phyloP scores from a whole-genome alignment of 257 asterid genomes.

The Fraxinus anomala region DNA sequence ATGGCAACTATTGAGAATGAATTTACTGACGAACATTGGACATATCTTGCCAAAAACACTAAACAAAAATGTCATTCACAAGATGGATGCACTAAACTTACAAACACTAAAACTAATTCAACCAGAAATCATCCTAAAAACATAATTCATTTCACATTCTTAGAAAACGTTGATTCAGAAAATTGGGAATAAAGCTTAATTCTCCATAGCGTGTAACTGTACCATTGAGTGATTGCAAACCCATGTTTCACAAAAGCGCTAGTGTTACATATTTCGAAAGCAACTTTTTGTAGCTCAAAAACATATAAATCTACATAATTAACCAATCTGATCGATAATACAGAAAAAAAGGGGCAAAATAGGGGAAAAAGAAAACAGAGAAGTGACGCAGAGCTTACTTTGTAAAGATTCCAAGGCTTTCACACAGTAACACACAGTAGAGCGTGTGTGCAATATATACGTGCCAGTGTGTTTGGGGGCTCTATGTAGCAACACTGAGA shows the following conservation, averaged over 20 bases:
- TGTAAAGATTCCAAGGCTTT: conserved; percentile 16
- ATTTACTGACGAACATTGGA: not conserved
- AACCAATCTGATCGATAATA: conserved; percentile 20
- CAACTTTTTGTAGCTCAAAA: conserved; percentile 16
- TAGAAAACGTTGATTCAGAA: not conserved
- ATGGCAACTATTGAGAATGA: not conserved
- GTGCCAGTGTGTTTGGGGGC: not conserved
- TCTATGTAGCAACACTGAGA: conserved; percentile 32
- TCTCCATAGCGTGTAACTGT: not conserved
- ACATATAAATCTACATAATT: not conserved
- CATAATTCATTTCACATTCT: not conserved
- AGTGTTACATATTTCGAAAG: not conserved
- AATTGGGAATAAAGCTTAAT: conserved; percentile 1
- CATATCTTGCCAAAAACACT: not conserved
- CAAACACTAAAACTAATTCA: conserved; percentile 3
- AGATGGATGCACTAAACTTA: not conserved
- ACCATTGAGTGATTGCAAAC: conserved; percentile 14
- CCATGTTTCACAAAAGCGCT: not conserved
- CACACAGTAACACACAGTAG: not conserved
- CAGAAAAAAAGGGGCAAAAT: not conserved
- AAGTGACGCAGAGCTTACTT: conserved; percentile 21
- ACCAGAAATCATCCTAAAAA: not conserved
- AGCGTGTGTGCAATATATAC: not conserved
- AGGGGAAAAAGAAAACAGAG: not conserved
- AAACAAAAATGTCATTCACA: too few relatives aligned